Base-by-base conservation (phyloP, 2,329 filamentous ascomycete genomes). In the Diplodia scrobiculata region DNA sequence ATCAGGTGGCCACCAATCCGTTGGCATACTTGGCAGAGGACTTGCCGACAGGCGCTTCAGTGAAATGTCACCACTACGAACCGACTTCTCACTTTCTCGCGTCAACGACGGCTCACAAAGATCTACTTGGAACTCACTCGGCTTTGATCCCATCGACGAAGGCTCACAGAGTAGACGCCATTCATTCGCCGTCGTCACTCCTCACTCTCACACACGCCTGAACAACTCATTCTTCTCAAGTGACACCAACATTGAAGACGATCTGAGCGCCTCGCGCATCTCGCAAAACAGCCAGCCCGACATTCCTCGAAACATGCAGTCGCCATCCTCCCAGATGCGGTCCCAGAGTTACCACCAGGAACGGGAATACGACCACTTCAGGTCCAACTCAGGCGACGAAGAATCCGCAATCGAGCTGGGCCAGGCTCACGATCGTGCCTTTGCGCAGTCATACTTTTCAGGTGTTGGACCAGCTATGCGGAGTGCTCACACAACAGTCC, bases 101-200 rank as follows among this genome's bases (percentile, higher is more conserved):
- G 60, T 52, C 32, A 67, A 53, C 54, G 65, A 67, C 36, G 55
- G 47, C 47, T 54, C 52, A 5, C 48, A 51, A 54, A 89, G 86
- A 72, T 86, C 84, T 3, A 85, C 86, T 68, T 92, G 89, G 70
- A 89, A 85, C 70, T 87, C 87, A 5, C 82, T 88, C n/a, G 87
- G 86, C 1, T 90, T 91, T 73, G 84, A 85, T 52, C 82, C 84
- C 17, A 70, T 85, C 27, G 82, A 81, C 3, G 88, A 91, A 68
- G 81, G 87, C 34, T 86, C 69, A 13, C 89, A 92, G 72, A 92
- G 90, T 71, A 85, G 91, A 67, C 87, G 91, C 32, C 91, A 94
- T 76, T 94, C 91, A 1, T 91, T 95, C 73, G 91, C 65, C 14
- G 54, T 66, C 25, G 55, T 59, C 27, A 52, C 55, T 19, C 65